Evolutionary conservation across 2,329 filamentous ascomycete species (phyloP).

Genomic region (Stagonosporopsis chrysanthemi): DNA sequence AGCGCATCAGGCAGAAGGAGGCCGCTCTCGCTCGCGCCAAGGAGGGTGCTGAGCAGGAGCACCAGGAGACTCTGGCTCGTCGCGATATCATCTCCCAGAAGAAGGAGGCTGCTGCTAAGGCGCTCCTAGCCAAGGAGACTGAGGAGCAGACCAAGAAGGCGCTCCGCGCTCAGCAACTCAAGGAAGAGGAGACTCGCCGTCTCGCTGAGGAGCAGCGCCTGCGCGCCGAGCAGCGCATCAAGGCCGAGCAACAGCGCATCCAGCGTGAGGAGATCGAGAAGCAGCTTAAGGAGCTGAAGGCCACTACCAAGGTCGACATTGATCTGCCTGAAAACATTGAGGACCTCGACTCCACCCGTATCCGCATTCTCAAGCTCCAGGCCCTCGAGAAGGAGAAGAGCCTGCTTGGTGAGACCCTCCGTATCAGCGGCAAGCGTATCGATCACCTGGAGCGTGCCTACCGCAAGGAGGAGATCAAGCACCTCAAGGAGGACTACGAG

Average conservation of each 20-base stretch:
- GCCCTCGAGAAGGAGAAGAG: slow-evolving; percentile 99
- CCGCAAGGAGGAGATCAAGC: slow-evolving; percentile 94
- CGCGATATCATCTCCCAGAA: slow-evolving; percentile 94
- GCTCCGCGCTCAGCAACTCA: slow-evolving; percentile 83
- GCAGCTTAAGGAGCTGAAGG: slow-evolving; percentile 94
- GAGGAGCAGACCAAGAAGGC: slow-evolving; percentile 91
- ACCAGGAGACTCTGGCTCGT: slow-evolving; percentile 81
- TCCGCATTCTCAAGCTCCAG: slow-evolving; percentile 92
- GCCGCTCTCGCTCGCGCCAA: slow-evolving; percentile 81
- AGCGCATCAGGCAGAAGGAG: slow-evolving; percentile 78
- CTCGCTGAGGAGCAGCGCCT: slow-evolving; percentile 92
- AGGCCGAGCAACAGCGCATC: slow-evolving; percentile 56
- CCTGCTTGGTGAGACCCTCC: slow-evolving; percentile 87
- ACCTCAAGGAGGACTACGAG: slow-evolving; percentile 84
- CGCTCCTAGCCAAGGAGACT: slow-evolving; percentile 86
- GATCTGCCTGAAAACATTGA: slow-evolving; percentile 83
- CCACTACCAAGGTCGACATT: slow-evolving; percentile 85
- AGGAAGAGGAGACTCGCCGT: slow-evolving; percentile 88
- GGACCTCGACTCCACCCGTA: slow-evolving; percentile 64
- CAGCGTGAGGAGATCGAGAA: slow-evolving; percentile 69
- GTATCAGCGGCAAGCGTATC: slow-evolving; percentile 91
- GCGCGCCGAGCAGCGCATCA: slow-evolving; percentile 88
- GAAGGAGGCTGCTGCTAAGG: slow-evolving; percentile 92
- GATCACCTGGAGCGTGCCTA: slow-evolving; percentile 97
- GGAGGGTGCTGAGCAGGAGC: slow-evolving; percentile 90